These are phyloP conservation scores for Didymella exigua DNA, from an alignment of 2,329 filamentous ascomycete genomes.

Conservation along the genomic window DNA sequence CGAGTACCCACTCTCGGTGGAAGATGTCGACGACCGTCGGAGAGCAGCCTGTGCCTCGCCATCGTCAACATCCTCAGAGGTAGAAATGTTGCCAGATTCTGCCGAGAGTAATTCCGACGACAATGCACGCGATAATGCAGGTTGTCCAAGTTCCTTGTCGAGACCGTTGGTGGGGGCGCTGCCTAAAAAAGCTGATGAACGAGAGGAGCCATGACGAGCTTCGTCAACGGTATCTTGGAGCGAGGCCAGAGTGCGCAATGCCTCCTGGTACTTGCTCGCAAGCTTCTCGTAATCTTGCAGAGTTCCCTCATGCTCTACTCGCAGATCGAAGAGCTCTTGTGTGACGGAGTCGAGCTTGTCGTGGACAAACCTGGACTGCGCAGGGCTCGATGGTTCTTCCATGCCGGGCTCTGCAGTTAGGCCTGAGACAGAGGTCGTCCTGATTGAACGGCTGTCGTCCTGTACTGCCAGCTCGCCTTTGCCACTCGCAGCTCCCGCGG, in stretches of 20 bases:
- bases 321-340: constrained; percentile 88
- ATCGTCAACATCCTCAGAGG: constrained; percentile 53
- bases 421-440: constrained; percentile 22
- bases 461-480: not conserved
- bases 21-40: constrained; percentile 29
- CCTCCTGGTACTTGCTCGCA: constrained; percentile 87
- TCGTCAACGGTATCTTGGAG: constrained; percentile 87
- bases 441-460: constrained; percentile 3
- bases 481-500: constrained; percentile 29
- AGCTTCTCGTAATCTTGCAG: constrained; percentile 81
- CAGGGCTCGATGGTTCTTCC: constrained; percentile 68
- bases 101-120: constrained; percentile 92
- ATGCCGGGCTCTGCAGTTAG: constrained; percentile 28
- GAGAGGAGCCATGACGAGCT: constrained; percentile 65
- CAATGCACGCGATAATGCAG: constrained; percentile 85
- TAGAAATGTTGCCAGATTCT: constrained; percentile 61
- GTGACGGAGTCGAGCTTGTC: constrained; percentile 92
- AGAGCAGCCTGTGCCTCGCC: constrained; percentile 67
- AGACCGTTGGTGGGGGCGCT: constrained; percentile 72
- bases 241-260: constrained; percentile 79
- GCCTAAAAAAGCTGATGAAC: constrained; percentile 84
- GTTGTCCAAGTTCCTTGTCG: constrained; percentile 68
- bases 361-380: constrained; percentile 82
- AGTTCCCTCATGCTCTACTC: constrained; percentile 86
- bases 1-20: constrained; percentile 23